Base-by-base conservation (phyloP, 352 stramenopile species). In the Globisporangium heterothallicum region DNA sequence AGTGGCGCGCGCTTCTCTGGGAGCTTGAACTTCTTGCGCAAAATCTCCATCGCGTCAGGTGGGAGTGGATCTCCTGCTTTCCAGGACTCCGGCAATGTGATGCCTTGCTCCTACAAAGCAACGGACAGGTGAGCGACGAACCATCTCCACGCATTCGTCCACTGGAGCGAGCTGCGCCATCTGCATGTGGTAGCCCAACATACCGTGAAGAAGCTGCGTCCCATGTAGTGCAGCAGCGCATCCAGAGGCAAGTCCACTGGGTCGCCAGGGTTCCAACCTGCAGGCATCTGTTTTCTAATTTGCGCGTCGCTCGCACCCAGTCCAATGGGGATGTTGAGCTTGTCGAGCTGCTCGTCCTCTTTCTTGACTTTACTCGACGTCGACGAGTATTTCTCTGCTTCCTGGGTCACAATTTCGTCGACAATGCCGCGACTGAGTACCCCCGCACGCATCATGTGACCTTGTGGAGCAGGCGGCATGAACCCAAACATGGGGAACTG, bases 401-500 rank as follows among this genome's bases (percentile, higher is more conserved):
- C 77, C 42, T 84, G 77, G 10, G 82, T 92, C 35, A 92, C 79
- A 36, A 84, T 86, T 50, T 87, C 79, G 29, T 83, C 78, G 14
- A 92, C 74, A 34, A 92, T 78, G 25, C 82, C 82, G 19, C 82
- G 82, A 65, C 79, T 91, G 9, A 93, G 64, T 10, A 93, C 80
- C 51, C 82, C 82, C 0, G 79, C 82, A 29, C 82, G 79, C 82
- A 93, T 93, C 78, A 91, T 91, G 49, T 93, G 79, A 45, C 84
- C 74, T 38, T 89, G 82, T 16, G 82, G 82, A 9, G 82, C 82
- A n/a, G 82, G 82, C 3, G 82, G 82, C 68, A 86, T 85, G 52
- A 93, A 93, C 13, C 82, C 82, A 71, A 91, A 91, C 79, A 93
- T 93, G 1, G 82, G 78, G 43, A 88, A 86, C 79, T 93, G 30